Evolutionary conservation across 2,329 filamentous ascomycete genomes (phyloP).

Genomic region (Alternaria alternata): DNA sequence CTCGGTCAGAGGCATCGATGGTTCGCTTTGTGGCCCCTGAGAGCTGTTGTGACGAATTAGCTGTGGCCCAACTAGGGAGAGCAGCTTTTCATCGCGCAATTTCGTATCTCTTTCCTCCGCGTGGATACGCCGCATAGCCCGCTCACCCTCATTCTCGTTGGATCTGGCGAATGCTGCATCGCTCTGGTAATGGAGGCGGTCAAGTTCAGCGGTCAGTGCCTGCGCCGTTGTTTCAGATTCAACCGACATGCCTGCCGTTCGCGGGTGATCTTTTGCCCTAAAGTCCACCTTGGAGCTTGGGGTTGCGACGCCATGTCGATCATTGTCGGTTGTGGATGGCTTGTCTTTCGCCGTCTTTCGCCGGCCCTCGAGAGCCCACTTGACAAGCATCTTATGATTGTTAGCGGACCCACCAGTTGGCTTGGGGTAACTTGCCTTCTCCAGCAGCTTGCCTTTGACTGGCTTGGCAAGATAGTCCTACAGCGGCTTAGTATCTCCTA

Average conservation of each 20-base stretch:
- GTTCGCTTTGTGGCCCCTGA: conserved; percentile 26
- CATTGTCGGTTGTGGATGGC: conserved; percentile 33
- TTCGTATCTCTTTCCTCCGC: conserved; percentile 64
- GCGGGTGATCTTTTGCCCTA: conserved; percentile 41
- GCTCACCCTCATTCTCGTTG: conserved; percentile 57
- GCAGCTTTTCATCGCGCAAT: conserved; percentile 63
- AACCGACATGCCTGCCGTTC: conserved; percentile 34
- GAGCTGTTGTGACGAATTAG: conserved; percentile 31
- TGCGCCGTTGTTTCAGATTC: conserved; percentile 49
- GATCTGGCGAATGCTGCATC: conserved; percentile 51
- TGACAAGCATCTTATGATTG: conserved; percentile 63
- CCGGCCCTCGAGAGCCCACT: conserved; percentile 66
- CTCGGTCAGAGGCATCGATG: conserved; percentile 45
- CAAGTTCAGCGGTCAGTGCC: conserved; percentile 46
- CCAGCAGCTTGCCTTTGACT: conserved; percentile 72
- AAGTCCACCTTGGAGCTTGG: conserved; percentile 25
- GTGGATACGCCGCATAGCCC: conserved; percentile 56
- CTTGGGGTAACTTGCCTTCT: conserved; percentile 55
- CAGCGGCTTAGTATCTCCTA: conserved; percentile 28
- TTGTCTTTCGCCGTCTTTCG: conserved; percentile 43
- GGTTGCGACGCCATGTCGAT: conserved; percentile 36
- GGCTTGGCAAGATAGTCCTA: conserved; percentile 57
- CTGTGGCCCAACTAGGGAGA: conserved; percentile 56
- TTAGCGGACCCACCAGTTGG: conserved; percentile 24
- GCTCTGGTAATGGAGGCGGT: conserved; percentile 49